These are phyloP conservation scores for Penicillium argentinense DNA, from an alignment of 495 filamentous ascomycete genomes.

Conservation along the genomic window DNA sequence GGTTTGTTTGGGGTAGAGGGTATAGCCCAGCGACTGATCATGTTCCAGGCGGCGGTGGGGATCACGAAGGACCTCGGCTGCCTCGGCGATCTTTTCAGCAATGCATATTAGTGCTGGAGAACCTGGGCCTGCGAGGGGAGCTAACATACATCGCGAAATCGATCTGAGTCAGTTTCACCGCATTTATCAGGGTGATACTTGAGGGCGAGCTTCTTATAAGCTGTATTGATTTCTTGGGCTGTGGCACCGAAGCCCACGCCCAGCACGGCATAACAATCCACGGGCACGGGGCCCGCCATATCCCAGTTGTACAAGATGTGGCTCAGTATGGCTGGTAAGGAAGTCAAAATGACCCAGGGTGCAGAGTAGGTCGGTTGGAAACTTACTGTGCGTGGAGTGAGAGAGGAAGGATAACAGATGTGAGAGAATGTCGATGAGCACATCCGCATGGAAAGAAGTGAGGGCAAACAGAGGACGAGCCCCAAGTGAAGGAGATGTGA, in stretches of 20 bases:
- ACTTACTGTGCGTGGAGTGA: too few relatives aligned
- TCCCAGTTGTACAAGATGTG: too few relatives aligned
- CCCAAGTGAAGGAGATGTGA: too few relatives aligned
- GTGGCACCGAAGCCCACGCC: slow-evolving; percentile 33
- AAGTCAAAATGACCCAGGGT: too few relatives aligned
- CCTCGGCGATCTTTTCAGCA: slow-evolving; percentile 44
- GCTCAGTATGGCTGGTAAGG: too few relatives aligned
- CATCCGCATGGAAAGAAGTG: too few relatives aligned
- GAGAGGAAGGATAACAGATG: too few relatives aligned
- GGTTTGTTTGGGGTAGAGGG: too few relatives aligned
- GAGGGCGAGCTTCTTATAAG: slow-evolving; percentile 51
- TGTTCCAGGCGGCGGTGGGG: slow-evolving; percentile 24
- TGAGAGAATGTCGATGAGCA: too few relatives aligned
- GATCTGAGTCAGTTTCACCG: slow-evolving; percentile 17
- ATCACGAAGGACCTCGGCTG: slow-evolving; percentile 41
- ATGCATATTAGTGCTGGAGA: neutral
- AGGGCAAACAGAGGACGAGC: too few relatives aligned
- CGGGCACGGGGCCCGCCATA: slow-evolving; percentile 2
- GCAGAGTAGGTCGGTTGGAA: too few relatives aligned
- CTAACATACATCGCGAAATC: slow-evolving; percentile 8
- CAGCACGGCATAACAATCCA: slow-evolving; percentile 40
- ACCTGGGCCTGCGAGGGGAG: neutral
- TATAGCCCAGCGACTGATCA: slow-evolving; percentile 18
- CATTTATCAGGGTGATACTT: slow-evolving; percentile 64
- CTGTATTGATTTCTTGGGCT: slow-evolving; percentile 39